Base-by-base conservation (phyloP, 805 yeast genomes). In the Spathaspora boniae region DNA sequence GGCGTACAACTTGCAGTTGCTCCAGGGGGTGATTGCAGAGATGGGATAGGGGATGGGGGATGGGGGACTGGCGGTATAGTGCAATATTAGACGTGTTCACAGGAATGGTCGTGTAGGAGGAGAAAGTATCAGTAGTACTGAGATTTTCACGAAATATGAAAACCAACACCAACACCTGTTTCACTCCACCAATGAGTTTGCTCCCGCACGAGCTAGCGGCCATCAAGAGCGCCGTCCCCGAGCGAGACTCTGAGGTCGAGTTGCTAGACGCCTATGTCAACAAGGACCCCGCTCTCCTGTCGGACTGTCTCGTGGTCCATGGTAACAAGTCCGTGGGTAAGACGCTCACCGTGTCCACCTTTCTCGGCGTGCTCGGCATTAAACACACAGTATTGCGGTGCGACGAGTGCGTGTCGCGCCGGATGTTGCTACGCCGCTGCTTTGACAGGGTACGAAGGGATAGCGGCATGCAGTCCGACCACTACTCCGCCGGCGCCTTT, bases 1-100 rank as follows among this genome's bases (percentile, higher is more conserved):
- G 9, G 71, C 58, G 35, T 85, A 75, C 52, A 81, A 77, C 25
- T 63, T 89, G 46, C 74, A 72, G 36, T 58, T 87, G 37, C 54
- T 87, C 30, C 46, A 43, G 33, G 68, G 56, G 8, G 42, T 58
- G 24, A 44, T 22, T 22, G 12, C 25, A 12, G 37, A 27, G 29
- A 34, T 34, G 6, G 22, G 8, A 25, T 24, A 33, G 30, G 17
- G 15, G 22, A 12, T 22, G n/a, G 25, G 11, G 11, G 11, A 11
- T 22, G 11, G 11, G 11, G 11, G 11, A 22, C n/a, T 11, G n/a
- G 11, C 25, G 11, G 11, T 22, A 11, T 22, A 11, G 25, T 11
- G 25, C 25, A 22, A 11, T 11, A 22, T 26, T 9, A 28, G 19
- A 14, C 19, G 17, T 27, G 9, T 11, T 22, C 9, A 12, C n/a